Conservation (phyloP, 176 grass and related monocot genomes). For the Thinopyrum elongatum region DNA sequence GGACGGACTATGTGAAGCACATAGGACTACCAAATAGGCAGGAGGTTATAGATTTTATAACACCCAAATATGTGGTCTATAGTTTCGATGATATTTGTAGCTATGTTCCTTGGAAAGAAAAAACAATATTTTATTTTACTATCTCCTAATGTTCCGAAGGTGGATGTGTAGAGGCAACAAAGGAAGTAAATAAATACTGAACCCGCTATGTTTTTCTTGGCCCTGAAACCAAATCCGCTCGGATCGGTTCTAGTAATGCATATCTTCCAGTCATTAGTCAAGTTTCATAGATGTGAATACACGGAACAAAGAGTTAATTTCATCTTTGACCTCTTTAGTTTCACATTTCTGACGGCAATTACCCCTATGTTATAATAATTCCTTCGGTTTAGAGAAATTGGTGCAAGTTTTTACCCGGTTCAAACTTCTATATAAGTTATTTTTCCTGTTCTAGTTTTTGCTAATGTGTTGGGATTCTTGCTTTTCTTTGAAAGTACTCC, state of each 20-base stretch:
- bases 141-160: conserved; percentile 33
- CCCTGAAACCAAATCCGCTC: conserved; percentile 14
- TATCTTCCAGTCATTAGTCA: conserved; percentile 14
- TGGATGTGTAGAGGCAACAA: conserved; percentile 6
- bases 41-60: conserved; percentile 62
- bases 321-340: neutral
- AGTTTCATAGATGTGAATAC: conserved; percentile 26
- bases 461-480: neutral
- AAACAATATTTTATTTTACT: conserved; percentile 15
- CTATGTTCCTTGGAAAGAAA: conserved; percentile 45
- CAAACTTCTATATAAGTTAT: too few species aligned
- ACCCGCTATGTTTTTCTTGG: conserved; percentile 2
- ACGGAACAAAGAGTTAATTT: neutral
- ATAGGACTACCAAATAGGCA: conserved; percentile 61
- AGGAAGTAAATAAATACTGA: conserved; percentile 30
- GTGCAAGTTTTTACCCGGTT: too few species aligned
- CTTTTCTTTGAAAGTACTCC: neutral
- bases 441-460: neutral
- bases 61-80: conserved; percentile 49
- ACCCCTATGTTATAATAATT: too few species aligned
- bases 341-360: too few species aligned
- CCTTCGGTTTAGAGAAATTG: too few species aligned
- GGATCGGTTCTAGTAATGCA: conserved; percentile 5
- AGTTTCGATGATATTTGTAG: conserved; percentile 63
- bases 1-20: conserved; percentile 41